These are phyloP conservation scores for Yamadazyma akitaensis DNA, from an alignment of 805 yeast genomes.

Conservation along the genomic window DNA sequence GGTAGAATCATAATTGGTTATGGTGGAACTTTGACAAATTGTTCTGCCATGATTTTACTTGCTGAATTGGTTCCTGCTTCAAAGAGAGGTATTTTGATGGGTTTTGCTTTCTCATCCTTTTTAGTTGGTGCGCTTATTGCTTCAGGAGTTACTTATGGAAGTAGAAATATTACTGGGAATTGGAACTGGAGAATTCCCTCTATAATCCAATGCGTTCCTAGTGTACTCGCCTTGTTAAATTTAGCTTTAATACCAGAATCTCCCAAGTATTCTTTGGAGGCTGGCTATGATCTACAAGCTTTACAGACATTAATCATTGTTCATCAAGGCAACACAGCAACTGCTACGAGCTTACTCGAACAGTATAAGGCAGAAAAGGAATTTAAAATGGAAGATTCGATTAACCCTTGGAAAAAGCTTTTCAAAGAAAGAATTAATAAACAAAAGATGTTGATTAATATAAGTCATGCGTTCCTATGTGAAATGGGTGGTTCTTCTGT, in stretches of 20 bases:
- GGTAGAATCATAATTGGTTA: slow-evolving; percentile 36
- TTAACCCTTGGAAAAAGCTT: slow-evolving; percentile 9
- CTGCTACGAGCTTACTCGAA: neutral
- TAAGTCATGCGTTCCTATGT: slow-evolving; percentile 12
- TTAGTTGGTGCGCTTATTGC: slow-evolving; percentile 18
- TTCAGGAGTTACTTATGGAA: slow-evolving; percentile 20
- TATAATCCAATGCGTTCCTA: slow-evolving; percentile 12
- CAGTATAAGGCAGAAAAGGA: no score
- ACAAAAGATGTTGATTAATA: slow-evolving; percentile 8
- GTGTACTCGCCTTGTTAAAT: slow-evolving; percentile 11
- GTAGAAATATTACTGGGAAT: slow-evolving; percentile 14
- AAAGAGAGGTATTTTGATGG: slow-evolving; percentile 24
- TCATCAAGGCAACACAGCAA: slow-evolving; percentile 1
- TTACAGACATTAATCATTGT: slow-evolving; percentile 10
- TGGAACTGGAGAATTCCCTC: slow-evolving; percentile 19
- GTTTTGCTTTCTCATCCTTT: slow-evolving; percentile 18
- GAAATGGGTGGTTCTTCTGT: slow-evolving; percentile 18
- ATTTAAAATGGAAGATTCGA: neutral
- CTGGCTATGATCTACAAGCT: slow-evolving; percentile 17
- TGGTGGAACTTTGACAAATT: slow-evolving; percentile 27
- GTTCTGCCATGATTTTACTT: slow-evolving; percentile 32
- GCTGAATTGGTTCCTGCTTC: slow-evolving; percentile 31
- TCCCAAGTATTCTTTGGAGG: slow-evolving; percentile 17
- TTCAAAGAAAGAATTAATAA: slow-evolving; percentile 8
- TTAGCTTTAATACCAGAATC: slow-evolving; percentile 20